These are phyloP conservation scores for Haplographium delicatum DNA, from an alignment of 495 filamentous ascomycete species.

Conservation along the genomic window DNA sequence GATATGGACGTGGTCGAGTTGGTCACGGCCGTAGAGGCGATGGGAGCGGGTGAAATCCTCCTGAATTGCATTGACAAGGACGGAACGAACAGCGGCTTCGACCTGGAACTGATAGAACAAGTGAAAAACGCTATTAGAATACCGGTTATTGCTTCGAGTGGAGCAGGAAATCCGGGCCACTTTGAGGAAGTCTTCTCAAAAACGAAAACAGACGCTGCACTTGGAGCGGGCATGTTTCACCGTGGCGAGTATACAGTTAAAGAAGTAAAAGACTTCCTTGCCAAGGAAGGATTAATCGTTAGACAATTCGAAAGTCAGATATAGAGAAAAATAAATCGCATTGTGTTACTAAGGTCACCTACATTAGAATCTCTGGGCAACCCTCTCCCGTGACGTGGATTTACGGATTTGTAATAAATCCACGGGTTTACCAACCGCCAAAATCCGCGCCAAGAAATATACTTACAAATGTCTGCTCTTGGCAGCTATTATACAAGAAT, in stretches of 20 bases:
- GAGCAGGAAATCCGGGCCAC: constrained; percentile 83
- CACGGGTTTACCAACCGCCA: too few relatives aligned
- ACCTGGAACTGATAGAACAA: constrained; percentile 81
- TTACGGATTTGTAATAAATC: not conserved
- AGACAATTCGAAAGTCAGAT: constrained; percentile 56
- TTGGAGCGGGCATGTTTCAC: constrained; percentile 98
- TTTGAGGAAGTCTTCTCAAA: constrained; percentile 85
- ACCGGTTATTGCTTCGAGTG: constrained; percentile 92
- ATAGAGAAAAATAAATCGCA: too few relatives aligned
- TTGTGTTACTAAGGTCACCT: too few relatives aligned
- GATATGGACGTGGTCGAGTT: constrained; percentile 89
- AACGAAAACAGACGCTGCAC: constrained; percentile 84
- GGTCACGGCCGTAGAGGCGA: constrained; percentile 83
- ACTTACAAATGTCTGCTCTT: too few relatives aligned
- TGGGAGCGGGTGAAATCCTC: constrained; percentile 92
- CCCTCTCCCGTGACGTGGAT: not conserved
- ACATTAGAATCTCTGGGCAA: too few relatives aligned
- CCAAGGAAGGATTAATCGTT: constrained; percentile 65
- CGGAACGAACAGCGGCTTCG: constrained; percentile 91
- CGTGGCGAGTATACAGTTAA: constrained; percentile 89
- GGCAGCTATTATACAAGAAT: too few relatives aligned
- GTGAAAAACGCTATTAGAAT: constrained; percentile 83
- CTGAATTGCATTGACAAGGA: constrained; percentile 98
- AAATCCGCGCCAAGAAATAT: too few relatives aligned
- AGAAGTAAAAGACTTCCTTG: constrained; percentile 84